These are phyloP conservation scores for Exophiala phaeomuriformis DNA, from an alignment of 2,329 filamentous ascomycete genomes.

Conservation along the genomic window DNA sequence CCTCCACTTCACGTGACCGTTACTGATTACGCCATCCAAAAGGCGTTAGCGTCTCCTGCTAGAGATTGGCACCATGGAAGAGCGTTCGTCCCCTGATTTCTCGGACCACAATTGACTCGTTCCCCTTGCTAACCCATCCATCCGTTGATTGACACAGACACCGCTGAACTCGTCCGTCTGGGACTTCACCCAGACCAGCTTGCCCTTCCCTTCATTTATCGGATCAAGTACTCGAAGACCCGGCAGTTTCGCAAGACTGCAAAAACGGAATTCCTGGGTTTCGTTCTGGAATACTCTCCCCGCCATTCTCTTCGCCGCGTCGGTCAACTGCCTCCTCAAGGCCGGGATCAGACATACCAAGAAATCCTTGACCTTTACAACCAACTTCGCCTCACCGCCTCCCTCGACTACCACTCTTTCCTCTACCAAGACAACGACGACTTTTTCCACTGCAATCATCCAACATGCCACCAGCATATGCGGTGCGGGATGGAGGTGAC, in stretches of 20 bases:
- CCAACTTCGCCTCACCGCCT: slow-evolving; percentile 5
- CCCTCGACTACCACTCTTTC: slow-evolving; percentile 15
- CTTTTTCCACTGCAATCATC: slow-evolving; percentile 15
- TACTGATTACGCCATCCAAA: not conserved
- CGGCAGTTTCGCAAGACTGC: not conserved
- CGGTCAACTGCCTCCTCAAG: slow-evolving; percentile 4
- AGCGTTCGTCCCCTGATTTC: slow-evolving; percentile 1
- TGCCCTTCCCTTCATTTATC: slow-evolving; percentile 4
- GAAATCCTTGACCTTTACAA: not conserved
- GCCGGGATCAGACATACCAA: not conserved
- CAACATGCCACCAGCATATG: slow-evolving; percentile 56
- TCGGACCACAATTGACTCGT: slow-evolving; percentile 4
- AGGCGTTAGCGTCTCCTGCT: not conserved
- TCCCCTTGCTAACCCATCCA: slow-evolving; percentile 17
- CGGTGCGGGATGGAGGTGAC: slow-evolving; percentile 58
- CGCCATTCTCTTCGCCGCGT: slow-evolving; percentile 7
- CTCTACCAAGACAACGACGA: slow-evolving; percentile 13
- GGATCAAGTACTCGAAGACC: not conserved
- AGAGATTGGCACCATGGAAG: not conserved
- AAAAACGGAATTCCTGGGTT: not conserved
- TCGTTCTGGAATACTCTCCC: slow-evolving; percentile 4
- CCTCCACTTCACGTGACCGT: not conserved
- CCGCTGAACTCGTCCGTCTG: slow-evolving; percentile 4
- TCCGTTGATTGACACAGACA: slow-evolving; percentile 2
- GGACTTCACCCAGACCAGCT: slow-evolving; percentile 16